Evolutionary conservation across 768 basidiomycete genomes (phyloP).

Genomic region (Suillus clintonianus): DNA sequence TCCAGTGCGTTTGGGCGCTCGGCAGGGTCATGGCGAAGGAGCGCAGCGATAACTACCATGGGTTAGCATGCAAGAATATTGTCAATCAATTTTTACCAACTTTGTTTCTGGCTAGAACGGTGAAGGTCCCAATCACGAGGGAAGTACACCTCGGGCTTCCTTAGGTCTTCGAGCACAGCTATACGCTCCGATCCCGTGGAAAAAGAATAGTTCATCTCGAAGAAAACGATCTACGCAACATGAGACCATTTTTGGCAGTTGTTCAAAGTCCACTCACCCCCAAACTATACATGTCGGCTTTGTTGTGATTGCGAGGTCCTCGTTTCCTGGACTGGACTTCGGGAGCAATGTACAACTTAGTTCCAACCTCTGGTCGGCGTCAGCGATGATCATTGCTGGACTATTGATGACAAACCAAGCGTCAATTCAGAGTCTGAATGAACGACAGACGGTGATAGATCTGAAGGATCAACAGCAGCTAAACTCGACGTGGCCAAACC

Average conservation of each 20-base stretch:
- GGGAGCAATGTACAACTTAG: slow-evolving; percentile 89
- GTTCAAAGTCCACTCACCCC: slow-evolving; percentile 55
- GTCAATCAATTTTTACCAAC: slow-evolving; percentile 41
- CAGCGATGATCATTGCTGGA: background rate
- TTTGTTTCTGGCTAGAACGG: slow-evolving; percentile 65
- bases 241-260: background rate
- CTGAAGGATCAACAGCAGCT: slow-evolving; percentile 75
- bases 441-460: slow-evolving; percentile 50
- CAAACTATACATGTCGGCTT: slow-evolving; percentile 94
- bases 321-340: slow-evolving; percentile 72
- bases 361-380: slow-evolving; percentile 72
- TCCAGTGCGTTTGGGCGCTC: slow-evolving; percentile 82
- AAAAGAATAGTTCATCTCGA: slow-evolving; percentile 93
- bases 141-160: slow-evolving; percentile 74
- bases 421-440: slow-evolving; percentile 71
- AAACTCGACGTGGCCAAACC: slow-evolving; percentile 85
- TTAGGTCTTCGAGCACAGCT: slow-evolving; percentile 75
- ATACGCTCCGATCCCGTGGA: slow-evolving; percentile 83
- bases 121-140: slow-evolving; percentile 72
- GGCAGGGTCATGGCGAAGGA: slow-evolving; percentile 80
- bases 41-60: slow-evolving; percentile 70
- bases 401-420: slow-evolving; percentile 47
- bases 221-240: slow-evolving; percentile 79
- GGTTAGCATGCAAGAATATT: slow-evolving; percentile 4
- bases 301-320: slow-evolving; percentile 74